These are phyloP conservation scores for Quercus rubra DNA, from an alignment of 306 rosid species.

Conservation along the genomic window DNA sequence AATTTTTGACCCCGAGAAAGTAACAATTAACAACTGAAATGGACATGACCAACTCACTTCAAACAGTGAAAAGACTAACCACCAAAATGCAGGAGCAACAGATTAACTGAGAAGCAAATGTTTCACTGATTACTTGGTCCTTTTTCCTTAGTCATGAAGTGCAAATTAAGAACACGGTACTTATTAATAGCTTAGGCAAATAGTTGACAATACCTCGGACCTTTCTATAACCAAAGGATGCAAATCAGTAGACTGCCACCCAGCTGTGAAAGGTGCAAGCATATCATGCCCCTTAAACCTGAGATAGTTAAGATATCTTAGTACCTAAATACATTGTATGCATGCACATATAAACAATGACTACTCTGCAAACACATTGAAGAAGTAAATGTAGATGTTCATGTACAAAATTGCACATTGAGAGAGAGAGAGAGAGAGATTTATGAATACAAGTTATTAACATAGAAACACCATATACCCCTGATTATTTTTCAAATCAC, in stretches of 20 bases:
- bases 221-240: constrained; percentile 75
- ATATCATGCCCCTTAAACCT: constrained; percentile 83
- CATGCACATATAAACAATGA: background rate
- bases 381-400: background rate
- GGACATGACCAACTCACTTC: background rate
- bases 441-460: background rate
- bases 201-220: constrained; percentile 53
- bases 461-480: constrained; percentile 46
- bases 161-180: background rate
- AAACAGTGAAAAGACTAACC: background rate
- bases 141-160: background rate
- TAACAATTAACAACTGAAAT: background rate
- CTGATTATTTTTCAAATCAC: constrained; percentile 26
- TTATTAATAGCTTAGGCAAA: background rate
- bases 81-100: background rate
- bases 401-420: constrained; percentile 3
- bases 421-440: constrained; percentile 14
- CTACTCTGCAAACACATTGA: background rate
- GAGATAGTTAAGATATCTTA: constrained; percentile 26
- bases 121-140: background rate
- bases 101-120: background rate
- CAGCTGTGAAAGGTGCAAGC: constrained; percentile 99
- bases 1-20: background rate
- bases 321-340: constrained; percentile 2
- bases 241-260: constrained; percentile 61